Evolutionary conservation across 148 eudicot genomes (phyloP).

Genomic region (Talinum fruticosum): DNA sequence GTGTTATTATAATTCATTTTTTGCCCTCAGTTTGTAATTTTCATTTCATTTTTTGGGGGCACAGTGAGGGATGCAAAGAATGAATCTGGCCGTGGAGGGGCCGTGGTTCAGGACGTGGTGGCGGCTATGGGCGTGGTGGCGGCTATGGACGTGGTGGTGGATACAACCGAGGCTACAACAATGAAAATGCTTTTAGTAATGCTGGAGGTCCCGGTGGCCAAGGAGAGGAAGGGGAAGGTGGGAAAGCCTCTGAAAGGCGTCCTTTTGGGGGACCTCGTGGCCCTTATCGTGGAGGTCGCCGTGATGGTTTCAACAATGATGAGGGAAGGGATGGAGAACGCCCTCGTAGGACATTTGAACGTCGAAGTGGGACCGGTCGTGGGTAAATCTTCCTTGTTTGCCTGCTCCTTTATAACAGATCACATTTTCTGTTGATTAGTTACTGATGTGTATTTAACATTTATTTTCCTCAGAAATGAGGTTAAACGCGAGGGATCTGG

Average conservation of each 20-base stretch:
- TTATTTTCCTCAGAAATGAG: constrained; percentile 45
- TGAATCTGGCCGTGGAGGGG: constrained; percentile 7
- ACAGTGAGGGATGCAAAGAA: neutral
- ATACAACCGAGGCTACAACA: constrained; percentile 1
- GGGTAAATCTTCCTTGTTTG: constrained; percentile 41
- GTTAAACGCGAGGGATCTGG: constrained; percentile 88
- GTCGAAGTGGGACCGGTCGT: constrained; percentile 75
- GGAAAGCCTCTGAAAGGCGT: neutral
- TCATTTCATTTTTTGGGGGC: neutral
- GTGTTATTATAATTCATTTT: no score
- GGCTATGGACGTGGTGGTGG: neutral
- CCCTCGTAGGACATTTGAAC: constrained; percentile 56
- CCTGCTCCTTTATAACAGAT: neutral
- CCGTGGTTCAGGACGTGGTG: neutral
- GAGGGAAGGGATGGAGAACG: constrained; percentile 68
- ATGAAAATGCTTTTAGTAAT: neutral
- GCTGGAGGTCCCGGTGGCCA: neutral
- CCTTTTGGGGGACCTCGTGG: constrained; percentile 8
- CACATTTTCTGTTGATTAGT: neutral
- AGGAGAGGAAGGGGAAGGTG: constrained; percentile 9
- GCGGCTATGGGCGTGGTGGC: constrained; percentile 3
- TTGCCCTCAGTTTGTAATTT: no score
- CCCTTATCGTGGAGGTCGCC: constrained; percentile 50
- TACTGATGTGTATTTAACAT: neutral
- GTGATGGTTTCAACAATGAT: constrained; percentile 59